These are phyloP conservation scores for Hyphopichia burtonii DNA, from an alignment of 1,139 yeast genomes.

Conservation along the genomic window DNA sequence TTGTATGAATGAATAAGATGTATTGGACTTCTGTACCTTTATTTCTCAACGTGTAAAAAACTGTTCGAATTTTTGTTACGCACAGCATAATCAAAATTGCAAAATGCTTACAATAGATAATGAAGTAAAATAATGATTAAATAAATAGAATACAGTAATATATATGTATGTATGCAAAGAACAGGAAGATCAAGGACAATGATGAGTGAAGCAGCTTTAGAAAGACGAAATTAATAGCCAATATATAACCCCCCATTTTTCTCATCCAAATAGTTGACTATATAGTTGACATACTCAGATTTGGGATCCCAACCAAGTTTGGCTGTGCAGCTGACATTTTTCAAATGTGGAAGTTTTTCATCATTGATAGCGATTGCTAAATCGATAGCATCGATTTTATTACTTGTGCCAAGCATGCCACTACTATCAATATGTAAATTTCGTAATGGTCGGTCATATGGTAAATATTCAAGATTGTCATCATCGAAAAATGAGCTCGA, in stretches of 20 bases:
- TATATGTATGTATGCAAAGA: no score
- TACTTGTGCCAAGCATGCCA: conserved; percentile 83
- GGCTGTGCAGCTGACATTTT: conserved; percentile 64
- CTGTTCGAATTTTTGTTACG: no score
- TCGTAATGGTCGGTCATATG: conserved; percentile 54
- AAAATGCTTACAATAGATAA: no score
- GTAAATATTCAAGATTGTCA: conserved; percentile 43
- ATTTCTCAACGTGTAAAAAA: neutral
- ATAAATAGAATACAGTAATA: no score
- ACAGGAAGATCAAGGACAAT: no score
- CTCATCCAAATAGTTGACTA: conserved; percentile 39
- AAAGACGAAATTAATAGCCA: conserved; percentile 28
- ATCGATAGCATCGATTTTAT: conserved; percentile 84
- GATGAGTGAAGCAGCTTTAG: no score
- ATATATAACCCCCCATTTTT: conserved; percentile 45
- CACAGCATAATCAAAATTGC: no score
- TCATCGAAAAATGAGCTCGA: conserved; percentile 66
- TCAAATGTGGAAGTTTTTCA: conserved; percentile 66
- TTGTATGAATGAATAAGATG: no score
- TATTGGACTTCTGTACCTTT: neutral
- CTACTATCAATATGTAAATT: conserved; percentile 75
- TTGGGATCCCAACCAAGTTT: conserved; percentile 87
- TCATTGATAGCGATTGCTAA: conserved; percentile 82
- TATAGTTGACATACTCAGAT: conserved; percentile 58
- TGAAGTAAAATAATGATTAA: no score